A percentile compares a stretch with the other conserved stretches of the same genome.
phyloP scores from a whole-genome alignment of 495 filamentous ascomycete genomes.

The Aspergillus coremiiformis region DNA sequence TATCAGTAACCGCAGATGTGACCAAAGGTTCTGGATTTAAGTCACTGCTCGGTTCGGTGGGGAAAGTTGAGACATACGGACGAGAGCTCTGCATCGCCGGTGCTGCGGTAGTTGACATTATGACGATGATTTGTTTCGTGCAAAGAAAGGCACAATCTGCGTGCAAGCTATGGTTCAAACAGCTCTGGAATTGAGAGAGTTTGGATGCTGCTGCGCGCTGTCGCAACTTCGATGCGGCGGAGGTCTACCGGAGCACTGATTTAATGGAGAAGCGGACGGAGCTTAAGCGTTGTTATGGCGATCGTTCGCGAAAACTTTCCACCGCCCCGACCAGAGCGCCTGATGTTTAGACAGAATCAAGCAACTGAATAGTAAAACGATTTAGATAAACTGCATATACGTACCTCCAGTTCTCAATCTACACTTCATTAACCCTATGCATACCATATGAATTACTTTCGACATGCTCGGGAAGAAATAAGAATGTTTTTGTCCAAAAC shows the following conservation, averaged over 20 bases:
- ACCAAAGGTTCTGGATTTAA: not conserved
- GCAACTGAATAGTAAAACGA: no score
- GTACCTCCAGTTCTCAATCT: not conserved
- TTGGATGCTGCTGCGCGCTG: not conserved
- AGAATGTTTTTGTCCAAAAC: not conserved
- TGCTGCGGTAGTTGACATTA: conserved; percentile 69
- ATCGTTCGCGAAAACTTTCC: conserved; percentile 11
- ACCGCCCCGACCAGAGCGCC: conserved; percentile 7
- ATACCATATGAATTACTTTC: not conserved
- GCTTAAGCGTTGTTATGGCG: not conserved
- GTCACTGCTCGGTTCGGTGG: not conserved
- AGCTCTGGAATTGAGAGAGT: not conserved
- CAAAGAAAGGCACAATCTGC: not conserved
- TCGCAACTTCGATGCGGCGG: not conserved
- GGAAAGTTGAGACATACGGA: conserved; percentile 41
- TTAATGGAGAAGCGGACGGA: not conserved
- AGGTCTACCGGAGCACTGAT: not conserved
- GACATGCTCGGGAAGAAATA: not conserved
- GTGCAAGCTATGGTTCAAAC: not conserved
- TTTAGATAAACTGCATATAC: no score
- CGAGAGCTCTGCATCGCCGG: conserved; percentile 63
- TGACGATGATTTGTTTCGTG: conserved; percentile 6
- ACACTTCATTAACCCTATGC: not conserved
- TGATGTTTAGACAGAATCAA: no score
- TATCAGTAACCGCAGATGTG: not conserved